These are phyloP conservation scores for Boletus insuetus DNA, from an alignment of 768 basidiomycete genomes.

Conservation along the genomic window DNA sequence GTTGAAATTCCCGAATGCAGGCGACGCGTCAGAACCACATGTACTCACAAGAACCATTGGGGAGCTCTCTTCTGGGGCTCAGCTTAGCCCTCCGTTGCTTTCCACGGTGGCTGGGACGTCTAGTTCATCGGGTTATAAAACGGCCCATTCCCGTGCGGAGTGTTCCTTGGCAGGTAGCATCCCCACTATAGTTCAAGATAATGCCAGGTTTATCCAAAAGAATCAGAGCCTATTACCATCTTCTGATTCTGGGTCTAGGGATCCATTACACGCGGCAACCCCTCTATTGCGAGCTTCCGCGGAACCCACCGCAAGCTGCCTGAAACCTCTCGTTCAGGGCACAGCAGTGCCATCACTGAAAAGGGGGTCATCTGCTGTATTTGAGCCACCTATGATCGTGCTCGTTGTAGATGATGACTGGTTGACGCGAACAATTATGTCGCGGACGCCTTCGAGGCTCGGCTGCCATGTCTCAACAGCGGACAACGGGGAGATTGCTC, in stretches of 20 bases:
- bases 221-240: not conserved
- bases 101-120: conserved; percentile 1
- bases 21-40: conserved; percentile 29
- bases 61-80: conserved; percentile 40
- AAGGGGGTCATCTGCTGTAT: conserved; percentile 17
- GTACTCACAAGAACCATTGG: conserved; percentile 44
- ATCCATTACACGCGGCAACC: not conserved
- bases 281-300: conserved; percentile 1
- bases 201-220: not conserved
- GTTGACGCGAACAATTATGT: conserved; percentile 79
- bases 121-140: not conserved
- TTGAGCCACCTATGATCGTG: conserved; percentile 57
- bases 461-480: conserved; percentile 79
- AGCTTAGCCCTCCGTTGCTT: conserved; percentile 24
- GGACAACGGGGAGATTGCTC: conserved; percentile 78
- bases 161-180: not conserved
- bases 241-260: conserved; percentile 3
- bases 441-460: conserved; percentile 69
- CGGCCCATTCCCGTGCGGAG: not conserved
- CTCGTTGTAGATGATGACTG: conserved; percentile 84
- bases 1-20: conserved; percentile 42
- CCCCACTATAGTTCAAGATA: conserved; percentile 3
- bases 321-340: conserved; percentile 14
- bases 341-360: conserved; percentile 9
- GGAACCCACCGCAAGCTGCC: conserved; percentile 7